Evolutionary conservation across 2,329 filamentous ascomycete species (phyloP).

Genomic region (Epicoccum nigrum): DNA sequence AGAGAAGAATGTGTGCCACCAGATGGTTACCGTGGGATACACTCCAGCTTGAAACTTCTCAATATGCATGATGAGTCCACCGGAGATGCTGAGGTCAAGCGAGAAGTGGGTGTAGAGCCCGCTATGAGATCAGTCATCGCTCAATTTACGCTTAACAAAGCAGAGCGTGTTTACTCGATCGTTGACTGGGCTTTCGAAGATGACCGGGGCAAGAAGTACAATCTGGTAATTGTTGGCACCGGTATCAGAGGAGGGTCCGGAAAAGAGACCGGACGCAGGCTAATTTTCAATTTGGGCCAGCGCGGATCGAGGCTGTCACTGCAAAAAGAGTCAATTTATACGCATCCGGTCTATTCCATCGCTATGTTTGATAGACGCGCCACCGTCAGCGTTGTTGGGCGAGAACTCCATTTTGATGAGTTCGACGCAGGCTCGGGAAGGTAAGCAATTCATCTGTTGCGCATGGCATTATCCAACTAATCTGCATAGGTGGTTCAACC

Average conservation of each 20-base stretch:
- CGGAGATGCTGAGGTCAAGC: slow-evolving; percentile 30
- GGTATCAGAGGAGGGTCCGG: slow-evolving; percentile 26
- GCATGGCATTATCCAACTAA: background rate
- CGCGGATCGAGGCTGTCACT: slow-evolving; percentile 58
- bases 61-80: slow-evolving; percentile 27
- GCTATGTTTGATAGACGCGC: slow-evolving; percentile 34
- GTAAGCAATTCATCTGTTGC: slow-evolving; percentile 11
- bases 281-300: slow-evolving; percentile 38
- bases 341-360: slow-evolving; percentile 41
- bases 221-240: slow-evolving; percentile 67
- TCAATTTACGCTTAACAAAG: slow-evolving; percentile 61
- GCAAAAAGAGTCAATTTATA: slow-evolving; percentile 47
- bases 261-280: slow-evolving; percentile 35
- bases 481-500: slow-evolving; percentile 48
- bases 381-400: slow-evolving; percentile 37
- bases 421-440: slow-evolving; percentile 31
- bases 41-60: slow-evolving; percentile 43
- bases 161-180: slow-evolving; percentile 66
- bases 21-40: slow-evolving; percentile 44
- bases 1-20: slow-evolving; percentile 40
- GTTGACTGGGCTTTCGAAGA: slow-evolving; percentile 68
- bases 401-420: slow-evolving; percentile 35
- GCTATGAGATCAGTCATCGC: slow-evolving; percentile 53
- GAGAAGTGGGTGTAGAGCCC: slow-evolving; percentile 26
- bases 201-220: slow-evolving; percentile 61